These are phyloP conservation scores for Biscogniauxia marginata DNA, from an alignment of 2,329 filamentous ascomycete genomes.

Conservation along the genomic window DNA sequence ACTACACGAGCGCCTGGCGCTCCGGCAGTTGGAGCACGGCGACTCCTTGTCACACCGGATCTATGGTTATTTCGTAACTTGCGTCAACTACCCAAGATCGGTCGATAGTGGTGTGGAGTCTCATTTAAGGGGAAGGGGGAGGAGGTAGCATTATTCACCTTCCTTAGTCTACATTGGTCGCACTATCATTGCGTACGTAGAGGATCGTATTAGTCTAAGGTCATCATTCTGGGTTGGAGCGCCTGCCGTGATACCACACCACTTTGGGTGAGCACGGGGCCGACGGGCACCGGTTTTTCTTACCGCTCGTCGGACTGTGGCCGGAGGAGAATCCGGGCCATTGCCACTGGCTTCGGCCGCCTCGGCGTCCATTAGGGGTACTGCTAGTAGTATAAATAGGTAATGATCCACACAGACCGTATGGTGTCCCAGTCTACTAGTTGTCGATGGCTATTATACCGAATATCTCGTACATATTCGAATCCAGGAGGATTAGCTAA, in stretches of 20 bases:
- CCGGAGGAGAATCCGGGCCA: slow-evolving; percentile 30
- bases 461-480: not conserved
- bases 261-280: slow-evolving; percentile 1
- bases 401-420: too few species aligned
- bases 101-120: not conserved
- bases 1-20: slow-evolving; percentile 51
- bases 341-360: slow-evolving; percentile 35
- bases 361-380: slow-evolving; percentile 23
- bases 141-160: slow-evolving; percentile 29
- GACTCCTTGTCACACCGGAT: slow-evolving; percentile 59
- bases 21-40: slow-evolving; percentile 58
- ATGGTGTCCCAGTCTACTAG: too few species aligned
- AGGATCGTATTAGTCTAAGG: not conserved
- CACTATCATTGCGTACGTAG: slow-evolving; percentile 32
- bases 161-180: slow-evolving; percentile 40
- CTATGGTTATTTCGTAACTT: slow-evolving; percentile 32
- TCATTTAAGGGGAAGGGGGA: slow-evolving; percentile 1
- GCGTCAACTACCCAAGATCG: slow-evolving; percentile 4
- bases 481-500: not conserved
- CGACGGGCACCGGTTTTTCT: slow-evolving; percentile 38
- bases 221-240: not conserved
- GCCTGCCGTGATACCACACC: not conserved
- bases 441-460: not conserved
- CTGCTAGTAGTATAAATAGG: not conserved
- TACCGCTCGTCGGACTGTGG: slow-evolving; percentile 40